Evolutionary conservation across 257 asterid genomes (phyloP).

Genomic region (Przewalskia tangutica): DNA sequence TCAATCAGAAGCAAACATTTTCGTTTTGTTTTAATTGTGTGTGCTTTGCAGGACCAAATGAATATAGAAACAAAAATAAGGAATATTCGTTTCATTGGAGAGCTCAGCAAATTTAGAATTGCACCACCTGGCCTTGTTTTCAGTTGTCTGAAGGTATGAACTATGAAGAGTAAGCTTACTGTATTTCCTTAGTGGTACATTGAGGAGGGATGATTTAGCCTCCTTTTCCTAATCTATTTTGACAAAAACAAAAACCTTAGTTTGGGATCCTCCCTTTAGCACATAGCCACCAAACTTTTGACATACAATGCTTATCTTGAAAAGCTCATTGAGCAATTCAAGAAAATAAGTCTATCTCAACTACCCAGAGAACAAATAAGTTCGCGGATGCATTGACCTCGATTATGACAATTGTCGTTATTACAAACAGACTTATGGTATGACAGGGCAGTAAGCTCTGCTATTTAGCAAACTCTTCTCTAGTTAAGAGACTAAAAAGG

Average conservation of each 20-base stretch:
- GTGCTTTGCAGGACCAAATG: conserved; percentile 82
- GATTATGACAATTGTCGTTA: not conserved
- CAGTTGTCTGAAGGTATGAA: conserved; percentile 81
- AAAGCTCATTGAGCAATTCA: not conserved
- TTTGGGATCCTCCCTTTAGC: not conserved
- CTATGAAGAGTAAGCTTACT: not conserved
- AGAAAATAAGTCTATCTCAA: not conserved
- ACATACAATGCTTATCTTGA: not conserved
- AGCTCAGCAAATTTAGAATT: conserved; percentile 94
- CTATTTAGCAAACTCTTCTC: not conserved
- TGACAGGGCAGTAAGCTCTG: not conserved
- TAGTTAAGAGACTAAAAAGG: not conserved
- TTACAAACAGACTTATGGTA: not conserved
- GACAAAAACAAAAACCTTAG: not conserved
- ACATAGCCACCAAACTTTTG: not conserved
- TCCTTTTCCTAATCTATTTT: not conserved
- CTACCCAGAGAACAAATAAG: not conserved
- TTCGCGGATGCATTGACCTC: not conserved
- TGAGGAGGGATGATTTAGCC: not conserved
- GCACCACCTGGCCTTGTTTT: conserved; percentile 83
- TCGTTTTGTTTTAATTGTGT: conserved; percentile 3
- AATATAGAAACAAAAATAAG: conserved; percentile 94
- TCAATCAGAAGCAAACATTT: not conserved
- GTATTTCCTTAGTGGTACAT: not conserved
- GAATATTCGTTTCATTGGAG: conserved; percentile 94